Evolutionary conservation across 2,329 filamentous ascomycete genomes (phyloP).

Genomic region (Ascochyta koolunga): DNA sequence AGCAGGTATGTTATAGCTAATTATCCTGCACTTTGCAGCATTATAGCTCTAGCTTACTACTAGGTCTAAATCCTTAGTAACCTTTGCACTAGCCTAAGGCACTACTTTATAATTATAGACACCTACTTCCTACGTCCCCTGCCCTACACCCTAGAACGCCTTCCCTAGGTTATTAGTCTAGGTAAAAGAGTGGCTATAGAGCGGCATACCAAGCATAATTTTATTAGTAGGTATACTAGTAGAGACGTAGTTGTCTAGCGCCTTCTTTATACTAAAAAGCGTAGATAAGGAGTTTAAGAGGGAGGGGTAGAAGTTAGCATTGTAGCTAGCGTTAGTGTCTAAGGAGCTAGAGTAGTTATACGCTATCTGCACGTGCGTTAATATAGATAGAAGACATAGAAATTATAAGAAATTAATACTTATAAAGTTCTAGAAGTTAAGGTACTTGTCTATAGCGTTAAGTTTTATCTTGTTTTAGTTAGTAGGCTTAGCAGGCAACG

Average conservation of each 20-base stretch:
- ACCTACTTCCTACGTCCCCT: too few species aligned
- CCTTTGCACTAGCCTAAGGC: too few species aligned
- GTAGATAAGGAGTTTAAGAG: constrained; percentile 35
- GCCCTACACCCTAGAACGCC: constrained; percentile 35
- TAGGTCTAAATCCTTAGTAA: constrained; percentile 23
- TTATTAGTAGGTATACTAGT: constrained; percentile 39
- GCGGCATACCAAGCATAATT: constrained; percentile 45
- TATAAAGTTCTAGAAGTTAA: constrained; percentile 61
- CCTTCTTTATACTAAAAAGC: constrained; percentile 40
- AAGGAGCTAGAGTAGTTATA: constrained; percentile 70
- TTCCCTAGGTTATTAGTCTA: constrained; percentile 43
- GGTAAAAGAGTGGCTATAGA: constrained; percentile 43
- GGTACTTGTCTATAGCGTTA: constrained; percentile 53
- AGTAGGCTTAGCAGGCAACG: constrained; percentile 50
- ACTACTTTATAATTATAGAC: too few species aligned
- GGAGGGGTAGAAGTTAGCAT: constrained; percentile 36
- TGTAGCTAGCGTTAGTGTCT: constrained; percentile 40
- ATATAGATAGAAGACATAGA: background rate
- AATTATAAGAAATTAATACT: background rate
- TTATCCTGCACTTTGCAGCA: constrained; percentile 26
- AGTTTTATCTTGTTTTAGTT: constrained; percentile 55
- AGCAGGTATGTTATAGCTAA: constrained; percentile 43
- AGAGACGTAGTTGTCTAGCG: constrained; percentile 37
- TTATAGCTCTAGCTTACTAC: constrained; percentile 42
- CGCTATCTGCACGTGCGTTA: constrained; percentile 64